phyloP scores from a whole-genome alignment of 306 rosid genomes.

The Senna siamea region DNA sequence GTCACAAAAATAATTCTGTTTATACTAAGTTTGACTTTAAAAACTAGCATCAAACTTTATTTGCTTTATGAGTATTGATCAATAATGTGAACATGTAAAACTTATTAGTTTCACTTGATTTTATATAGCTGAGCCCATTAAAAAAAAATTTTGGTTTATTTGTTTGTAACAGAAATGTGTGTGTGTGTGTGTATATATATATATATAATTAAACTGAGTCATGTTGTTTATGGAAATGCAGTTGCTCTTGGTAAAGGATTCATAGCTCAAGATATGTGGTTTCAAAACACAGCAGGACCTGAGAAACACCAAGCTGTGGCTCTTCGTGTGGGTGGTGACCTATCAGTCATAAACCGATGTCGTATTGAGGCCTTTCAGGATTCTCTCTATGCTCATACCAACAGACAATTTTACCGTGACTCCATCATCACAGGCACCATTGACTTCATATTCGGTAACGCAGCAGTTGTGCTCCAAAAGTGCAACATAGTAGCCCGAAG shows the following conservation, averaged over 20 bases:
- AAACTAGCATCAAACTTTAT: too few relatives aligned
- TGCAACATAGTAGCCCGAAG: conserved; percentile 55
- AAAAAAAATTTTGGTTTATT: too few relatives aligned
- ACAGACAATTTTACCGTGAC: conserved; percentile 70
- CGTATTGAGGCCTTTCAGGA: conserved; percentile 68
- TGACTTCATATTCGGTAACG: conserved; percentile 76
- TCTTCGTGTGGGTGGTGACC: conserved; percentile 68
- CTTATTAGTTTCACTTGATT: too few relatives aligned
- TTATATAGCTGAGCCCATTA: too few relatives aligned
- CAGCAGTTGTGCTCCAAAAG: conserved; percentile 67
- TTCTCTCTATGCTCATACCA: conserved; percentile 69
- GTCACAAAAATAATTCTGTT: neutral
- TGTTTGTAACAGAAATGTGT: too few relatives aligned
- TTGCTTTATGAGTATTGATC: too few relatives aligned
- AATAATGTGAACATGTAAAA: too few relatives aligned
- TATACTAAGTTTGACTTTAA: too few relatives aligned
- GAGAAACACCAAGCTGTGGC: conserved; percentile 79
- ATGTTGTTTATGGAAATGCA: conserved; percentile 21
- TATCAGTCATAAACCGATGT: conserved; percentile 69
- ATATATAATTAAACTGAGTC: too few relatives aligned
- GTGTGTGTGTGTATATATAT: too few relatives aligned
- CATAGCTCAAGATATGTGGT: conserved; percentile 70
- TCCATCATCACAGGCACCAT: conserved; percentile 66
- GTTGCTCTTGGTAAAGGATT: conserved; percentile 82
- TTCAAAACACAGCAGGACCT: conserved; percentile 77